Conservation (phyloP, 2,329 filamentous ascomycete genomes). For the Alternaria sp. region DNA sequence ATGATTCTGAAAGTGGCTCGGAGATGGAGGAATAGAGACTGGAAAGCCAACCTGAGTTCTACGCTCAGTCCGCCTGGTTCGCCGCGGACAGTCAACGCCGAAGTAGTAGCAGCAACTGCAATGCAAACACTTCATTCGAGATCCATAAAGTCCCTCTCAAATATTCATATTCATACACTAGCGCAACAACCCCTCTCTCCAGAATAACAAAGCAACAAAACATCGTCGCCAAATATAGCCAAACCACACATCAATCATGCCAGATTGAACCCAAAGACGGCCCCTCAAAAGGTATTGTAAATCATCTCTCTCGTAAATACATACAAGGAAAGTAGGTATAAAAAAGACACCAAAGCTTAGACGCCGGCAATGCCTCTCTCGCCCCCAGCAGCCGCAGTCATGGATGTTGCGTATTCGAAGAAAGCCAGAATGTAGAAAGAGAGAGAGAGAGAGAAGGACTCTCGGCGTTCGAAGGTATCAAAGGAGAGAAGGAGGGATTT, state of each 20-base stretch:
- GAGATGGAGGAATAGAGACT: conserved; percentile 33
- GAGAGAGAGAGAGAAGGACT: neutral
- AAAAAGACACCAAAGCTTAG: conserved; percentile 1
- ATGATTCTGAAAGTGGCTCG: conserved; percentile 28
- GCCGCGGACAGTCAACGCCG: neutral
- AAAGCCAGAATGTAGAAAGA: neutral
- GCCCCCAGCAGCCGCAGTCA: neutral
- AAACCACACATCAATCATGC: conserved; percentile 1
- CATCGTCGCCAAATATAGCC: neutral
- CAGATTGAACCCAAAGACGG: neutral
- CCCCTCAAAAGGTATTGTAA: neutral
- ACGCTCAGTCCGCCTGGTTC: neutral
- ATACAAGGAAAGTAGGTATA: conserved; percentile 8
- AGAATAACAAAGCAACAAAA: neutral
- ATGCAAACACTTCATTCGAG: neutral
- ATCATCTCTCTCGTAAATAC: conserved; percentile 10
- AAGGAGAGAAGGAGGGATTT: conserved; percentile 1
- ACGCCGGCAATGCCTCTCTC: neutral
- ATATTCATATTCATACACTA: conserved; percentile 8
- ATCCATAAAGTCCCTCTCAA: neutral
- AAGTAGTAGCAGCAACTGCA: neutral
- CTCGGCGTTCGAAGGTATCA: neutral
- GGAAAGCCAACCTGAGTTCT: neutral
- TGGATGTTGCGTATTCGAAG: neutral
- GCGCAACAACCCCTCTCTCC: neutral